Conservation (phyloP, 202 grass and related monocot species). For the Hordeum pubiflorum region DNA sequence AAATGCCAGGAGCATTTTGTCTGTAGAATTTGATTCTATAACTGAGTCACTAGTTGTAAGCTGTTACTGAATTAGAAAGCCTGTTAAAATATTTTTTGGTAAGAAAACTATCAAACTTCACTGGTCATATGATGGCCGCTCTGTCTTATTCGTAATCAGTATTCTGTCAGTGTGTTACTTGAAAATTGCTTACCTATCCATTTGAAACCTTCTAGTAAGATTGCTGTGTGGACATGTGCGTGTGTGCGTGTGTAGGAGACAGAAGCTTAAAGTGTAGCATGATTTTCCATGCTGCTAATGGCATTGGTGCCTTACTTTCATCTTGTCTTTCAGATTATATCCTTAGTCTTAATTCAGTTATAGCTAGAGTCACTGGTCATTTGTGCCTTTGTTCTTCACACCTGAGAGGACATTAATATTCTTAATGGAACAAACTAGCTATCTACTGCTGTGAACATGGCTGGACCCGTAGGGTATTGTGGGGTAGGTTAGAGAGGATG, state of each 20-base stretch:
- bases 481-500: not conserved
- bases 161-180: not conserved
- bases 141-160: not conserved
- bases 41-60: not conserved
- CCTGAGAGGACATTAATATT: not conserved
- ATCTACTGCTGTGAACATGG: not conserved
- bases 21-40: not conserved
- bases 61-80: conserved; percentile 4
- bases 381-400: not conserved
- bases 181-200: not conserved
- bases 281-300: not conserved
- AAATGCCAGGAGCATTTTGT: not conserved
- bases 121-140: not conserved
- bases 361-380: not conserved
- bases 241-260: not conserved
- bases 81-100: not conserved
- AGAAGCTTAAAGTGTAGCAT: not conserved
- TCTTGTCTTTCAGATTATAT: not conserved
- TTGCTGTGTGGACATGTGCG: not conserved
- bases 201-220: conserved; percentile 2
- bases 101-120: not conserved
- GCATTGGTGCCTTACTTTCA: not conserved
- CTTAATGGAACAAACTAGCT: not conserved
- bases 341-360: not conserved
- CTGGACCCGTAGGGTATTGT: not conserved